These are phyloP conservation scores for Ciborinia camelliae DNA, from an alignment of 2,329 filamentous ascomycete genomes.

Conservation along the genomic window DNA sequence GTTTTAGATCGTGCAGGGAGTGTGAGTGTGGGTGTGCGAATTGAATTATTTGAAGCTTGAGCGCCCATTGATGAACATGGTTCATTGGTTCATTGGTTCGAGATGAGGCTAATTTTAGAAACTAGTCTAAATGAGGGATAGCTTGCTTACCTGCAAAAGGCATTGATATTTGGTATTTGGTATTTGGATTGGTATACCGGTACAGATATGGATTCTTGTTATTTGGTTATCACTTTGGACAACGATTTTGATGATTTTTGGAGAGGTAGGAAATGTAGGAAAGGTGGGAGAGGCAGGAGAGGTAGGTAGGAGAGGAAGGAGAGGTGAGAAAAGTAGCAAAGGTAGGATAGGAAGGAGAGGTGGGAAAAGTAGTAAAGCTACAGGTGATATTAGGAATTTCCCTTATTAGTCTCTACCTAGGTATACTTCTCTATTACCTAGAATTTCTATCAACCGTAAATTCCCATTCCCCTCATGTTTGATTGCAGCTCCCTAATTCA, in stretches of 20 bases:
- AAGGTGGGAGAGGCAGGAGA: neutral
- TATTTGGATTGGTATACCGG: neutral
- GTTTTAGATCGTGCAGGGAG: constrained; percentile 8
- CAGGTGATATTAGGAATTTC: neutral
- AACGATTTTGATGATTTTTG: neutral
- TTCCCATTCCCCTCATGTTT: neutral
- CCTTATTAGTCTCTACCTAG: too few species aligned
- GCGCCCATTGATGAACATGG: too few species aligned
- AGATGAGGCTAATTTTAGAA: constrained; percentile 15
- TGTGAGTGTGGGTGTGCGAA: too few species aligned
- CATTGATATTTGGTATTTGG: too few species aligned
- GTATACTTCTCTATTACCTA: too few species aligned
- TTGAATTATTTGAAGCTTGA: too few species aligned
- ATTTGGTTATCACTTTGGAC: too few species aligned
- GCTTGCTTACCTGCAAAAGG: neutral
- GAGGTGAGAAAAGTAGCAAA: too few species aligned
- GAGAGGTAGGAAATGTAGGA: neutral
- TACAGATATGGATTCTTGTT: too few species aligned
- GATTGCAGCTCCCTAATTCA: neutral
- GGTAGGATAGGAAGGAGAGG: too few species aligned
- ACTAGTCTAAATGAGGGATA: constrained; percentile 2
- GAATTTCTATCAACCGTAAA: too few species aligned
- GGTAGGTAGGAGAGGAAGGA: too few species aligned
- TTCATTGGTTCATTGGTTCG: constrained; percentile 12
- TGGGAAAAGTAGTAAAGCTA: neutral